Evolutionary conservation across 805 yeast species (phyloP).

Genomic region (Schwanniomyces polymorphus): DNA sequence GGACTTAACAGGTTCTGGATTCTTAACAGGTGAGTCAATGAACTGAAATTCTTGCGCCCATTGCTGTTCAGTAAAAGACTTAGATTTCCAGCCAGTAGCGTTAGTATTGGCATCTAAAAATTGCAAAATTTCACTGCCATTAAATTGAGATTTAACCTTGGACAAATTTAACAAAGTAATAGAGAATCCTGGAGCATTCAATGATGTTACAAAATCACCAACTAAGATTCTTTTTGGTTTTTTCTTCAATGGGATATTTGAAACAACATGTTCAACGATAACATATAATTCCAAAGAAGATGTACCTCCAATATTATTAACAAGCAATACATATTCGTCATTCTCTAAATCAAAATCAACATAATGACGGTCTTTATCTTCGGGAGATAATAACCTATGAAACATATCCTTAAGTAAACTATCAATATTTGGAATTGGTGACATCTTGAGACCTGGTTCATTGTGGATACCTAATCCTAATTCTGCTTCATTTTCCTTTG

Average conservation of each 20-base stretch:
- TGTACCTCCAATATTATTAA: slow-evolving; percentile 90
- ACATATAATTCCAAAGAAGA: slow-evolving; percentile 77
- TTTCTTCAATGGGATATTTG: slow-evolving; percentile 51
- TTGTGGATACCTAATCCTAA: slow-evolving; percentile 96
- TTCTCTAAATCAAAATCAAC: slow-evolving; percentile 58
- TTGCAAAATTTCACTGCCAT: slow-evolving; percentile 34
- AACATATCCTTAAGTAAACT: slow-evolving; percentile 57
- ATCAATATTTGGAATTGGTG: slow-evolving; percentile 73
- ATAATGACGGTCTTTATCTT: slow-evolving; percentile 77
- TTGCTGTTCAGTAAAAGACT: slow-evolving; percentile 25
- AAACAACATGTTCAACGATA: slow-evolving; percentile 60
- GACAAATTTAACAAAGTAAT: slow-evolving; percentile 76
- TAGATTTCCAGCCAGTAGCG: slow-evolving; percentile 81
- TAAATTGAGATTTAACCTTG: slow-evolving; percentile 40
- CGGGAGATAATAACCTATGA: slow-evolving; percentile 56
- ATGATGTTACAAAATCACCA: slow-evolving; percentile 84
- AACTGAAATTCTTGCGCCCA: slow-evolving; percentile 30
- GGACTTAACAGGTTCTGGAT: slow-evolving; percentile 25
- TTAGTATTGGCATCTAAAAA: slow-evolving; percentile 70
- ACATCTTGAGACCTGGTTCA: slow-evolving; percentile 75
- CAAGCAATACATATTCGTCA: slow-evolving; percentile 68
- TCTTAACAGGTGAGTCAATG: slow-evolving; percentile 29
- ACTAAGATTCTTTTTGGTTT: slow-evolving; percentile 70
- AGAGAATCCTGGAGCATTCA: slow-evolving; percentile 90
- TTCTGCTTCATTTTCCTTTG: slow-evolving; percentile 69